These are phyloP conservation scores for Artemisia annua DNA, from an alignment of 129 eudicot species.

Conservation along the genomic window DNA sequence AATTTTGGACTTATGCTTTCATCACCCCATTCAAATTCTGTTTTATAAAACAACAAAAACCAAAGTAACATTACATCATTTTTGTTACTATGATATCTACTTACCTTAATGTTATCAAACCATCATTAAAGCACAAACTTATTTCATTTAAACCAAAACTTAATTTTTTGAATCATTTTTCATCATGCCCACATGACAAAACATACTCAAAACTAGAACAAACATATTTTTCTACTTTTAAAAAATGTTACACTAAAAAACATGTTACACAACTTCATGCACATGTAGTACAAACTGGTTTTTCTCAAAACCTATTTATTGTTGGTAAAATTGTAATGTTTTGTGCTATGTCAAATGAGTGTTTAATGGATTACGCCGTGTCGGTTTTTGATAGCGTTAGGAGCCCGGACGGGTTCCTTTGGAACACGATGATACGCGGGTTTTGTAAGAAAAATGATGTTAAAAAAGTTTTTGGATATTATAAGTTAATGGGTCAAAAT, in stretches of 20 bases:
- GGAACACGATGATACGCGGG: constrained; percentile 61
- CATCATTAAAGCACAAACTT: constrained; percentile 25
- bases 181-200: constrained; percentile 29
- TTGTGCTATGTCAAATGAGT: constrained; percentile 43
- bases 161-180: constrained; percentile 15
- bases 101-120: constrained; percentile 24
- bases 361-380: constrained; percentile 51
- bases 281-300: constrained; percentile 37
- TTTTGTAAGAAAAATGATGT: constrained; percentile 44
- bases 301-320: constrained; percentile 41
- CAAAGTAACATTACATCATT: background rate
- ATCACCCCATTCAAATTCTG: constrained; percentile 19
- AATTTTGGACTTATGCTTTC: background rate
- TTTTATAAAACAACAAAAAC: constrained; percentile 15
- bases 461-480: constrained; percentile 35
- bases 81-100: constrained; percentile 10
- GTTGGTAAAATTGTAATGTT: constrained; percentile 50
- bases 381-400: constrained; percentile 41
- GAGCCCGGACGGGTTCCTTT: constrained; percentile 61
- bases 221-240: constrained; percentile 37
- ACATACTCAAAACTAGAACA: constrained; percentile 34
- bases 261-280: constrained; percentile 42
- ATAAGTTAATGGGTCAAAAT: constrained; percentile 43
- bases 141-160: constrained; percentile 8
- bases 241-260: constrained; percentile 33